Evolutionary conservation across 1,139 yeast genomes (phyloP).

Genomic region (Lodderomyces margitis): DNA sequence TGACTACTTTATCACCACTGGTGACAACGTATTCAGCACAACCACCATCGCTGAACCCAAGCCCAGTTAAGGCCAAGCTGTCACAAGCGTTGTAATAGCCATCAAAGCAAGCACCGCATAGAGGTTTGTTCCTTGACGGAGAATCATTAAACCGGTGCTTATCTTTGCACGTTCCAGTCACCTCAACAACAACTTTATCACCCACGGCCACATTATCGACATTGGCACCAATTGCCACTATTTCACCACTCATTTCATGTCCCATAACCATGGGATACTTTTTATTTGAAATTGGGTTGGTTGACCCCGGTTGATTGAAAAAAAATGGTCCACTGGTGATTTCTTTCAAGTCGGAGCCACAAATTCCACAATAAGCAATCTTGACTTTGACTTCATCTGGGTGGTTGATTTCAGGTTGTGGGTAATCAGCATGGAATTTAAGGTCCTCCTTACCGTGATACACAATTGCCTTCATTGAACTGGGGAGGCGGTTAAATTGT

Average conservation of each 20-base stretch:
- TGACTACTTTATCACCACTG: conserved; percentile 33
- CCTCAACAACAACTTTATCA: conserved; percentile 49
- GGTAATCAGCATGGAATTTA: conserved; percentile 39
- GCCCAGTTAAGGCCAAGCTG: conserved; percentile 53
- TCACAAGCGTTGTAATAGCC: conserved; percentile 56
- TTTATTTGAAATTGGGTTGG: conserved; percentile 26
- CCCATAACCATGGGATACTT: conserved; percentile 35
- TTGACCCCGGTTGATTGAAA: conserved; percentile 25
- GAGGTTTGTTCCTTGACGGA: conserved; percentile 23
- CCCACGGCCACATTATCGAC: conserved; percentile 38
- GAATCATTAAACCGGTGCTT: conserved; percentile 18
- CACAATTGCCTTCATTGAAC: conserved; percentile 55
- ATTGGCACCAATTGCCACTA: conserved; percentile 36
- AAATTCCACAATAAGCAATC: conserved; percentile 53
- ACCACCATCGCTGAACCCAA: conserved; percentile 53
- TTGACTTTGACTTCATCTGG: conserved; percentile 52
- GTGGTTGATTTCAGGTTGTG: conserved; percentile 40
- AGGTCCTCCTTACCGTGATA: conserved; percentile 51
- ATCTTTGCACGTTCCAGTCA: conserved; percentile 54
- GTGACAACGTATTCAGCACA: conserved; percentile 59
- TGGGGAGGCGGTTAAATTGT: conserved; percentile 11
- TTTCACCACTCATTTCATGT: conserved; percentile 49
- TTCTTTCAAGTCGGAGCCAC: conserved; percentile 64
- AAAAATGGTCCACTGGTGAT: conserved; percentile 47
- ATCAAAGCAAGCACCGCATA: conserved; percentile 52